These are phyloP conservation scores for Aschersonia sp. DNA, from an alignment of 2,329 filamentous ascomycete species.

Conservation along the genomic window DNA sequence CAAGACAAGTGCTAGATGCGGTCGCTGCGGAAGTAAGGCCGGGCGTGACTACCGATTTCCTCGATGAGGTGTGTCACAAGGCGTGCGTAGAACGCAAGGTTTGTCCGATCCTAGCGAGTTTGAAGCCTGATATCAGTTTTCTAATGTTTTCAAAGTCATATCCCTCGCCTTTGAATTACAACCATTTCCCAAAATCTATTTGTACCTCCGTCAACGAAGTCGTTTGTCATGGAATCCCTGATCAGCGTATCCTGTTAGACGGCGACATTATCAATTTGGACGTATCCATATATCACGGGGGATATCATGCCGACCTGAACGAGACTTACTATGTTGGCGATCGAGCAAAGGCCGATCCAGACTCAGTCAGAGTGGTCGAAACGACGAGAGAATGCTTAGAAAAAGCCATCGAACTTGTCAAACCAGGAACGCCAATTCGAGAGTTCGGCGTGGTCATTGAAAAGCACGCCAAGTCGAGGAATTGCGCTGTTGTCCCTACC, in stretches of 20 bases:
- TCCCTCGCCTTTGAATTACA: conserved; percentile 89
- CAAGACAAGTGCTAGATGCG: conserved; percentile 84
- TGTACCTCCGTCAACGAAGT: conserved; percentile 95
- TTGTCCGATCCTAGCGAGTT: conserved; percentile 20
- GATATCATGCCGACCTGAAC: conserved; percentile 93
- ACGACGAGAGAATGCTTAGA: conserved; percentile 78
- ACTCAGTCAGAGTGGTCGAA: conserved; percentile 83
- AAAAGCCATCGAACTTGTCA: conserved; percentile 81
- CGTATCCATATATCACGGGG: conserved; percentile 83
- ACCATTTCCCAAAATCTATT: conserved; percentile 92
- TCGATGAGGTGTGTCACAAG: conserved; percentile 90
- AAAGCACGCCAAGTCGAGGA: conserved; percentile 74
- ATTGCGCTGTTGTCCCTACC: conserved; percentile 84
- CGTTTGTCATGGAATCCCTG: conserved; percentile 96
- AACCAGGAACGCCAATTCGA: conserved; percentile 83
- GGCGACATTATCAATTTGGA: conserved; percentile 98
- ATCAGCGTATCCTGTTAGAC: conserved; percentile 72
- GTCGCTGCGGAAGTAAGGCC: conserved; percentile 71
- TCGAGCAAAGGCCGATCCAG: conserved; percentile 68
- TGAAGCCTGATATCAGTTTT: not conserved
- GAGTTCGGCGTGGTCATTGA: conserved; percentile 93
- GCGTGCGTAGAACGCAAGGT: conserved; percentile 88
- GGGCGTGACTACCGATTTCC: conserved; percentile 91
- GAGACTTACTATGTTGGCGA: conserved; percentile 98
- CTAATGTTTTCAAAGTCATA: conserved; percentile 50